Evolutionary conservation across 345 rosid genomes (phyloP).

Genomic region (Salix exigua): DNA sequence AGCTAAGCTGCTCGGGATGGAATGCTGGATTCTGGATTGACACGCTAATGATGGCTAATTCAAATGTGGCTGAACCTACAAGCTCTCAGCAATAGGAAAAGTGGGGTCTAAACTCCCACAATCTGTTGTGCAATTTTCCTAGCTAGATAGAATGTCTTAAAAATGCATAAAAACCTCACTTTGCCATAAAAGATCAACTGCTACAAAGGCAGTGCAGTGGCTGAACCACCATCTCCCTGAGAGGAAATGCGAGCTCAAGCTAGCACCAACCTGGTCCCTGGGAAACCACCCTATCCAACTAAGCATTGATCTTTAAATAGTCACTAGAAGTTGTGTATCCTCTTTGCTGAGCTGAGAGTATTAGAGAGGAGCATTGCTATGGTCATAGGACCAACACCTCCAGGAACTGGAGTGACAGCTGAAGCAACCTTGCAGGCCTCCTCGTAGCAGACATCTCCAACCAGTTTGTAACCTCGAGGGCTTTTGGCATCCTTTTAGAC

Average conservation of each 20-base stretch:
- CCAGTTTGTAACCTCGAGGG: constrained; percentile 62
- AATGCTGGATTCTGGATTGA: neutral
- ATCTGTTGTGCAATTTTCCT: neutral
- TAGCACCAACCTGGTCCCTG: neutral
- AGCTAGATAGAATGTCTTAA: neutral
- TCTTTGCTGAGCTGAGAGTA: constrained; percentile 73
- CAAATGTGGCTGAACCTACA: neutral
- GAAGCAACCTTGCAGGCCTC: constrained; percentile 74
- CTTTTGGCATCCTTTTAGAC: constrained; percentile 48
- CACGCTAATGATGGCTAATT: neutral
- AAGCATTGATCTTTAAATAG: neutral
- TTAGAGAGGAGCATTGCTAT: constrained; percentile 86
- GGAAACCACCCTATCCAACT: neutral
- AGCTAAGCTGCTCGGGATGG: neutral
- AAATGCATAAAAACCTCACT: neutral
- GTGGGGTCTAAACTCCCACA: neutral
- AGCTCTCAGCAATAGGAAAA: neutral
- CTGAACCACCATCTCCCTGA: neutral
- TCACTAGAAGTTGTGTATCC: constrained; percentile 34
- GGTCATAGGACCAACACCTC: constrained; percentile 95
- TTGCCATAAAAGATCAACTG: neutral
- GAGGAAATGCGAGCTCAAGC: neutral
- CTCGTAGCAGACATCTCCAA: constrained; percentile 78
- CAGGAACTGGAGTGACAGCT: constrained; percentile 79
- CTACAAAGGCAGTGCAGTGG: neutral